Conservation (phyloP, 768 basidiomycete species). For the Tylopilus sp. region DNA sequence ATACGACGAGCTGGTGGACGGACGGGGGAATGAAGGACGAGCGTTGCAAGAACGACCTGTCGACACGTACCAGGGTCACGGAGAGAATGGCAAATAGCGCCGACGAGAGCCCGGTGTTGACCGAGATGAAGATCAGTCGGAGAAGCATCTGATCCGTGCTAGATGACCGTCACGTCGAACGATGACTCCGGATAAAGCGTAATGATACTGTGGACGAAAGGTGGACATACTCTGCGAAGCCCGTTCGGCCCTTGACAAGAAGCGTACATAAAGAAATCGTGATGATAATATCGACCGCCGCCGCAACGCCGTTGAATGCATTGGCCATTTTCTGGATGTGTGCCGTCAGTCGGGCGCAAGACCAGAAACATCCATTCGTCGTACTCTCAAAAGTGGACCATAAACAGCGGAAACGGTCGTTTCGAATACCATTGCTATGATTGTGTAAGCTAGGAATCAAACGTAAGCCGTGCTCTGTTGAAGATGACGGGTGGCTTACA, state of each 20-base stretch:
- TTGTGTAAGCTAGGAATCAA: constrained; percentile 13
- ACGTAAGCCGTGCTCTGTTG: constrained; percentile 2
- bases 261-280: constrained; percentile 22
- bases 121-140: constrained; percentile 24
- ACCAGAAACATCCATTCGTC: background rate
- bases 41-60: background rate
- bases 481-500: constrained; percentile 6
- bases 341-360: constrained; percentile 1
- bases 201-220: too few species aligned
- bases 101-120: constrained; percentile 24
- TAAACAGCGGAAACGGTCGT: constrained; percentile 16
- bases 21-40: background rate
- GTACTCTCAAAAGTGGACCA: constrained; percentile 17
- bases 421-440: constrained; percentile 11
- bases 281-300: constrained; percentile 17
- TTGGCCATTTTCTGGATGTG: constrained; percentile 12
- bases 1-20: constrained; percentile 17
- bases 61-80: constrained; percentile 17
- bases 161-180: constrained; percentile 1
- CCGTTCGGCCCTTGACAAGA: constrained; percentile 24
- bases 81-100: constrained; percentile 21
- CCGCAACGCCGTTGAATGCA: constrained; percentile 12
- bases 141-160: constrained; percentile 26
- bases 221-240: constrained; percentile 16
- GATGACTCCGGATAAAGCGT: background rate